Base-by-base conservation (phyloP, 2,329 filamentous ascomycete genomes). In the Bipolaris cookei region DNA sequence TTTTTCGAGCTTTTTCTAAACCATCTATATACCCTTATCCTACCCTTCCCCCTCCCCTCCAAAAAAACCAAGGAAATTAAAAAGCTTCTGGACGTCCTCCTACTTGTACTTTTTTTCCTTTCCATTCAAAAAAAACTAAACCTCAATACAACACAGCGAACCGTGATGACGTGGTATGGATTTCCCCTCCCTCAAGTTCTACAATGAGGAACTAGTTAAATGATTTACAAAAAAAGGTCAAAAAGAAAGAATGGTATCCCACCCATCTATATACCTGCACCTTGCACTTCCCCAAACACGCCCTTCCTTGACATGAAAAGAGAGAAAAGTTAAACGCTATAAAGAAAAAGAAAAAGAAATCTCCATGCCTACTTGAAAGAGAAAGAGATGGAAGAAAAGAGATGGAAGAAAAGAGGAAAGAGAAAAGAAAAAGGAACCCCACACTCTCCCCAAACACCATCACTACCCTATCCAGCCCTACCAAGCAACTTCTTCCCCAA, bases 401-500 rank as follows among this genome's bases (percentile, higher is more conserved):
- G 6, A 34, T 16, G 34, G 6, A 37, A 16, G 6, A 37, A 16
- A 37, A n/a, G 5, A 37, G n/a, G n/a, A n/a, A n/a, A n/a, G n/a
- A n/a, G n/a, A n/a, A n/a, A n/a, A n/a, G n/a, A n/a, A 16, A 37
- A 37, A 4, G 7, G n/a, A 30, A 30, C 3, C 10, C 10, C 7
- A 2, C 25, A 23, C 23, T 23, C 23, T 6, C 5, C 23, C 23
- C 1, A 23, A 8, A n/a, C n/a, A n/a, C n/a, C n/a, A n/a, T n/a
- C n/a, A n/a, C n/a, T n/a, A n/a, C 25, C 1, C 44, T 61, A 59
- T 18, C 43, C 61, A 10, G 55, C 41, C 16, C 58, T 42, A 20
- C 64, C 62, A 8, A 65, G 46, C 3, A 65, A 25, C 42, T 66
- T 66, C 38, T 65, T 63, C 6, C 61, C 64, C 2, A 66, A 10